A percentile compares a stretch with the other conserved stretches of the same genome.
phyloP scores from a whole-genome alignment of 2,329 filamentous ascomycete species.

The Colletotrichum godetiae region DNA sequence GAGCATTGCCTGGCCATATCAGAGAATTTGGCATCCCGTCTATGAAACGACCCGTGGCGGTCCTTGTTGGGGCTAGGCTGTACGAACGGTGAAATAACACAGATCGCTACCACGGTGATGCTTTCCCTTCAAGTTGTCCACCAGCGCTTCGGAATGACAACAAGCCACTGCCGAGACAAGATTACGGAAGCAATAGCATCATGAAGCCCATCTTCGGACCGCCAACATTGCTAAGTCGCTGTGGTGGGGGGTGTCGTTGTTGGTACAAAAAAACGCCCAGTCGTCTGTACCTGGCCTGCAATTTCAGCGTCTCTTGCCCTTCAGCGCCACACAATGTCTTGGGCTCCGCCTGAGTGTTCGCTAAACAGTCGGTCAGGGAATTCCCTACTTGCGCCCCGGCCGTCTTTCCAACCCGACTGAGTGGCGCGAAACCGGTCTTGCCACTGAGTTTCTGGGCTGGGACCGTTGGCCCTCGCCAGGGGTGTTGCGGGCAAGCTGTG shows the following conservation, averaged over 20 bases:
- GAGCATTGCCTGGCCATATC: slow-evolving; percentile 2
- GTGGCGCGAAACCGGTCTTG: slow-evolving; percentile 10
- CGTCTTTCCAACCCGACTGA: slow-evolving; percentile 10
- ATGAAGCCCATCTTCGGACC: not conserved
- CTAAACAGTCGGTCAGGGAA: slow-evolving; percentile 13
- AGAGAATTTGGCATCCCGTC: slow-evolving; percentile 17
- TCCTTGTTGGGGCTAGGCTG: no score
- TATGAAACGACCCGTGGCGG: slow-evolving; percentile 9
- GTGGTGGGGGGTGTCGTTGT: not conserved
- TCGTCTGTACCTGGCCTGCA: not conserved
- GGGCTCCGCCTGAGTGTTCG: not conserved
- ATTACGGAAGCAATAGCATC: not conserved
- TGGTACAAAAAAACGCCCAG: not conserved
- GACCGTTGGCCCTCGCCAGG: not conserved
- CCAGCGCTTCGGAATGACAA: not conserved
- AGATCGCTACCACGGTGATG: not conserved
- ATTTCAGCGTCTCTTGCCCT: slow-evolving; percentile 6
- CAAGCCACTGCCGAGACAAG: not conserved
- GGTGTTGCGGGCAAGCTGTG: slow-evolving; percentile 10
- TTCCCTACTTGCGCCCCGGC: slow-evolving; percentile 9
- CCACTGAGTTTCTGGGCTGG: slow-evolving; percentile 14
- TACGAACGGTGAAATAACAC: not conserved
- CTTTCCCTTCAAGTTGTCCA: not conserved
- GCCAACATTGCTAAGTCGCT: not conserved
- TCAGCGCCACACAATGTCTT: not conserved